A percentile compares a stretch with the other conserved stretches of the same genome.
phyloP scores from a whole-genome alignment of 2,329 filamentous ascomycete genomes.

The Thermothelomyces thermophilus region DNA sequence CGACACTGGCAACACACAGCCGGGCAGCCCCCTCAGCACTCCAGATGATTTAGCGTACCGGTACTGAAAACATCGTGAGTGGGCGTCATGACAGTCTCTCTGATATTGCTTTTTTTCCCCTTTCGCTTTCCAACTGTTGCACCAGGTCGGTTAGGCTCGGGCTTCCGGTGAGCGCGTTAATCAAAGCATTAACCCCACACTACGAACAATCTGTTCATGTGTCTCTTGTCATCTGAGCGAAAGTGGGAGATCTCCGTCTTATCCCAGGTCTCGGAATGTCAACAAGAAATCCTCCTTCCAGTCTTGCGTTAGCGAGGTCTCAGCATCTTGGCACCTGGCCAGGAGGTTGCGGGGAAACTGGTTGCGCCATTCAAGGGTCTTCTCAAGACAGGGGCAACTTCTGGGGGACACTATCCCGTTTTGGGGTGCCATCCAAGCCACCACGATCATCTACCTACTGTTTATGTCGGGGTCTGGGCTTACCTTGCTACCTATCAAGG shows the following conservation, averaged over 20 bases:
- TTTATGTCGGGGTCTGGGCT: neutral
- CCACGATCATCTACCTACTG: neutral
- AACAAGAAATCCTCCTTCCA: neutral
- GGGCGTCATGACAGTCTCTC: too few species aligned
- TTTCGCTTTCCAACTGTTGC: too few species aligned
- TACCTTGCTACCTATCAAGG: neutral
- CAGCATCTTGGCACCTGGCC: conserved; percentile 3
- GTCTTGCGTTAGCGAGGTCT: neutral
- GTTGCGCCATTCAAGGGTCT: conserved; percentile 9
- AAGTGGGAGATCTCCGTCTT: neutral
- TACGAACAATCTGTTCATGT: neutral
- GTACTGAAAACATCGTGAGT: too few species aligned
- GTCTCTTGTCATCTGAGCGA: neutral
- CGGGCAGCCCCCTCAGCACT: too few species aligned
- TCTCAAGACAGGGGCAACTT: conserved; percentile 3
- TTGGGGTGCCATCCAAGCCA: neutral
- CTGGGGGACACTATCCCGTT: conserved; percentile 1
- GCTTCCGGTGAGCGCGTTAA: too few species aligned
- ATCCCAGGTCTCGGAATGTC: neutral
- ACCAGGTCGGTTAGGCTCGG: too few species aligned
- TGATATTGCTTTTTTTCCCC: too few species aligned
- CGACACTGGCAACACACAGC: too few species aligned
- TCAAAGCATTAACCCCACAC: neutral
- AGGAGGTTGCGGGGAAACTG: conserved; percentile 8
- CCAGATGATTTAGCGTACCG: too few species aligned